Evolutionary conservation across 345 rosid genomes (phyloP).

Genomic region (Eucalyptus sp.): DNA sequence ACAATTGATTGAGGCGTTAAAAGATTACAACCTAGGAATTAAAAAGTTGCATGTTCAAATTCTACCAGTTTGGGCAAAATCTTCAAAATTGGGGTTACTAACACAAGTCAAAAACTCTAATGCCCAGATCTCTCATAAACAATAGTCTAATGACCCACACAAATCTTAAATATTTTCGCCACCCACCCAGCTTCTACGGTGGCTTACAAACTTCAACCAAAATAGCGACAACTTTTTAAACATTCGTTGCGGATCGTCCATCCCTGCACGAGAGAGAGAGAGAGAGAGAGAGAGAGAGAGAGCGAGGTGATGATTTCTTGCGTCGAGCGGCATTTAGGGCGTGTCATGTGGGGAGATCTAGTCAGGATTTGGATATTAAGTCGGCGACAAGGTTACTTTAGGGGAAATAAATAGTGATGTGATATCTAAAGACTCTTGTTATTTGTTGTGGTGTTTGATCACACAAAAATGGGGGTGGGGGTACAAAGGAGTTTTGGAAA

Average conservation of each 20-base stretch:
- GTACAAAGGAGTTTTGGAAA: not conserved
- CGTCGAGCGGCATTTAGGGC: too few relatives aligned
- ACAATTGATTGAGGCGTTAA: rapidly evolving
- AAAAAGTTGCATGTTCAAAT: not conserved
- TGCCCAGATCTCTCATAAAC: not conserved
- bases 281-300: not conserved
- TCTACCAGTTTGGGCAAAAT: rapidly evolving
- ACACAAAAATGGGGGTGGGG: not conserved
- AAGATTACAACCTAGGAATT: rapidly evolving
- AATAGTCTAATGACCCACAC: not conserved
- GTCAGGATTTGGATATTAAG: not conserved
- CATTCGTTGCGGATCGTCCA: rapidly evolving
- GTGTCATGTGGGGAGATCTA: not conserved
- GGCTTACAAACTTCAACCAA: not conserved
- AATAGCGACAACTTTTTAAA: not conserved
- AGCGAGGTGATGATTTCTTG: too few relatives aligned
- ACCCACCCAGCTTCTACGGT: not conserved
- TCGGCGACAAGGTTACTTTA: not conserved
- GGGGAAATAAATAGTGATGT: not conserved
- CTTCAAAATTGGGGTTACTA: not conserved
- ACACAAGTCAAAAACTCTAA: not conserved
- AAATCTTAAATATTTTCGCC: not conserved
- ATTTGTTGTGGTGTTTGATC: not conserved
- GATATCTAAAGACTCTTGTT: not conserved
- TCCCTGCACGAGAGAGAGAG: not conserved